Conservation (phyloP, 2,329 filamentous ascomycete genomes). For the Magnaporthales sp. region DNA sequence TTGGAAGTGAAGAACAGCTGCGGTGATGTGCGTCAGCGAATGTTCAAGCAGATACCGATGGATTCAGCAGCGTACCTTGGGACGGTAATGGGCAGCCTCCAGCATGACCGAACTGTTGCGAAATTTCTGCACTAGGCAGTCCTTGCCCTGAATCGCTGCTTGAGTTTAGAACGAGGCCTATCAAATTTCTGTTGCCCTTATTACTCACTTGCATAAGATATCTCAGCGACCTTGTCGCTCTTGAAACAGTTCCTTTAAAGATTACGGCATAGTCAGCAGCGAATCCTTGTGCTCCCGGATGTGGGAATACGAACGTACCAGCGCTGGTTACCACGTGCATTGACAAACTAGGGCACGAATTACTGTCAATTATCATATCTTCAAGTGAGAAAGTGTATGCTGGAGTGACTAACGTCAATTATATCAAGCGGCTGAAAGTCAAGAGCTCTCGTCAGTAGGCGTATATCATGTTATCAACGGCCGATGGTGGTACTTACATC, state of each 20-base stretch:
- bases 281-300: background rate
- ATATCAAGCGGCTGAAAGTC: slow-evolving; percentile 59
- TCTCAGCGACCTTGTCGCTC: slow-evolving; percentile 76
- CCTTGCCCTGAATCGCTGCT: slow-evolving; percentile 80
- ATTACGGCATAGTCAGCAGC: background rate
- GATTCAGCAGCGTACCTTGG: slow-evolving; percentile 54
- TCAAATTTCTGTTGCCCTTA: slow-evolving; percentile 5
- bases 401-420: slow-evolving; percentile 45
- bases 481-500: slow-evolving; percentile 44
- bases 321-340: slow-evolving; percentile 58
- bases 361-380: slow-evolving; percentile 11
- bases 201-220: slow-evolving; percentile 85
- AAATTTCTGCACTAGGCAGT: slow-evolving; percentile 89
- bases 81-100: slow-evolving; percentile 71
- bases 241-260: slow-evolving; percentile 64
- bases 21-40: slow-evolving; percentile 10
- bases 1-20: slow-evolving; percentile 46
- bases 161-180: background rate
- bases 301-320: slow-evolving; percentile 40
- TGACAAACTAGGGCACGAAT: slow-evolving; percentile 52
- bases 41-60: background rate
- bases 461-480: background rate
- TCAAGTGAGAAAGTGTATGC: background rate
- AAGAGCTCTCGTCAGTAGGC: slow-evolving; percentile 24
- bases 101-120: slow-evolving; percentile 95